A percentile compares a stretch with the other conserved stretches of the same genome.
Evolutionary conservation across 2,329 filamentous ascomycete species (phyloP).

Genomic region (Fusarium nanum): DNA sequence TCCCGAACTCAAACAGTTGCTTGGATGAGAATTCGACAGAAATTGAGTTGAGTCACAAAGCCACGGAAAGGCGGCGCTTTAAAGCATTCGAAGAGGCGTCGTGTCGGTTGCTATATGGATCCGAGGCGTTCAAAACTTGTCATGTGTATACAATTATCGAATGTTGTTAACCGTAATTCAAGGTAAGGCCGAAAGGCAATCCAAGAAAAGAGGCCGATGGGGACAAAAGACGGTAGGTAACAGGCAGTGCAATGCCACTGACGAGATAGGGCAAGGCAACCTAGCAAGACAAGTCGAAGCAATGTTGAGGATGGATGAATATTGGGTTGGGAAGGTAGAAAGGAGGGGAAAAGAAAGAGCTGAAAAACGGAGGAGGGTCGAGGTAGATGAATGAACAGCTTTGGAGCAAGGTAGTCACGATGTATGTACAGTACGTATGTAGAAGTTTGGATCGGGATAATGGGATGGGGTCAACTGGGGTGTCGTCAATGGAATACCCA

Average conservation of each 20-base stretch:
- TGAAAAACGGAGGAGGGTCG: slow-evolving; percentile 30
- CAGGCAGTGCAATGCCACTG: slow-evolving; percentile 4
- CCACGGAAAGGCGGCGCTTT: neutral
- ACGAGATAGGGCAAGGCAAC: slow-evolving; percentile 1
- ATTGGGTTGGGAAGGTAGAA: slow-evolving; percentile 18
- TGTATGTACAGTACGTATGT: slow-evolving; percentile 24
- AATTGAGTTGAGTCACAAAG: neutral
- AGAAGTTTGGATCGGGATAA: slow-evolving; percentile 41
- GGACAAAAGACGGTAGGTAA: neutral
- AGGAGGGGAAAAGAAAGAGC: slow-evolving; percentile 12
- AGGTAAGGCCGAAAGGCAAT: neutral
- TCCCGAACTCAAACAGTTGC: neutral
- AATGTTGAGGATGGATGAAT: neutral
- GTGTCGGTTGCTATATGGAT: neutral
- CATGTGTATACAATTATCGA: slow-evolving; percentile 4
- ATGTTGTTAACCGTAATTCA: neutral
- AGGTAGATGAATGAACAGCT: slow-evolving; percentile 38
- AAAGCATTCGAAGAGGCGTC: neutral
- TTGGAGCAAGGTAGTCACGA: slow-evolving; percentile 33
- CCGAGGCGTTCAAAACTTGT: slow-evolving; percentile 12
- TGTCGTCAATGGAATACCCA: slow-evolving; percentile 42
- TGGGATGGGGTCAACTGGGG: slow-evolving; percentile 35
- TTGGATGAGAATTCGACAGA: neutral
- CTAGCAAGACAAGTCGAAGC: neutral
- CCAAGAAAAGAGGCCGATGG: neutral